These are phyloP conservation scores for Ceratocystis colombiana DNA, from an alignment of 2,329 filamentous ascomycete genomes.

Conservation along the genomic window DNA sequence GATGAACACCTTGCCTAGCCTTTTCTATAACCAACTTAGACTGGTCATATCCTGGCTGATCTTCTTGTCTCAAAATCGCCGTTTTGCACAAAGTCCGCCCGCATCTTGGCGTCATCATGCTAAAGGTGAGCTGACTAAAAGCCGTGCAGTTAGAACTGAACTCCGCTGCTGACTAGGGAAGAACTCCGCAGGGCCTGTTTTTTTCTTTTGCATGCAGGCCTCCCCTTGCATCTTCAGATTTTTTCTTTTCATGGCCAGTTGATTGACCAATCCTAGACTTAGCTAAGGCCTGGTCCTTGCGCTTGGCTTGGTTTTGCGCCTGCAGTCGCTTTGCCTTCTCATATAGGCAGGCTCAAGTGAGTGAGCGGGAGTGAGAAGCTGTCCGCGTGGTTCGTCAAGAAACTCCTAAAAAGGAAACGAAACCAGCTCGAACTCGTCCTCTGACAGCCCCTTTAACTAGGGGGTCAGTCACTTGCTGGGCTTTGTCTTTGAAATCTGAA, in stretches of 20 bases:
- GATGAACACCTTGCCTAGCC: no score
- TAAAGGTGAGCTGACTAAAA: background rate
- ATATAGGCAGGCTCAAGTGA: no score
- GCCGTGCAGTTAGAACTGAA: background rate
- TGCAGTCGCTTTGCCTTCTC: background rate
- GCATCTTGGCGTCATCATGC: constrained; percentile 6
- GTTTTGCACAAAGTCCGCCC: background rate
- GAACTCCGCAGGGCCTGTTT: background rate
- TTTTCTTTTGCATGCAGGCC: background rate
- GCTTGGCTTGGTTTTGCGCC: background rate
- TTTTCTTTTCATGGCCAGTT: constrained; percentile 1
- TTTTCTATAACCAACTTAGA: no score
- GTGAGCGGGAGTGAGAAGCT: no score
- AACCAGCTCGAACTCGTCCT: constrained; percentile 1
- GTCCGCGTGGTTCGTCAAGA: background rate
- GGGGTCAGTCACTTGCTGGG: background rate
- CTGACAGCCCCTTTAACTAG: constrained; percentile 15
- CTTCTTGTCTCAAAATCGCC: background rate
- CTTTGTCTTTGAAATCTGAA: background rate
- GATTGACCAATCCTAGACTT: background rate
- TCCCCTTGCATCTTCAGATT: background rate
- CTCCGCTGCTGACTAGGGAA: background rate
- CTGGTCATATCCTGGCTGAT: background rate
- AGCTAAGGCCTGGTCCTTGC: constrained; percentile 15
- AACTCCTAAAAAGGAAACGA: constrained; percentile 4